Evolutionary conservation across 1,284 basidiomycete genomes (phyloP), one percentile per base, ranked within the genome.

Genomic region (Crucibulum parvulum): DNA sequence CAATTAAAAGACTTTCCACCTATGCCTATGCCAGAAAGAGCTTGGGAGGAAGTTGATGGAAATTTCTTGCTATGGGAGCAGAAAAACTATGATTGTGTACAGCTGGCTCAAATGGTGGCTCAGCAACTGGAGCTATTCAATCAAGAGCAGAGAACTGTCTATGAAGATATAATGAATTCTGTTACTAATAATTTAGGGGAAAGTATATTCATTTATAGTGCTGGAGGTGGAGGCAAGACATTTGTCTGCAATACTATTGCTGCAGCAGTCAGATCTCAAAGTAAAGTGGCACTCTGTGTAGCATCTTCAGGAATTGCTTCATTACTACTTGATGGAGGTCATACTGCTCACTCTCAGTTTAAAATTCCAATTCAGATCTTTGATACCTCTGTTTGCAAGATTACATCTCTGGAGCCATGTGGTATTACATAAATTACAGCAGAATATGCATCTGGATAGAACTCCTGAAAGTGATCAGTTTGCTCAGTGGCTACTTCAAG

Each of bases 301-400:
- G 78, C 81, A 16, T 81, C 80, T 3, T 81, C 78, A 37, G 81
- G 81, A 0, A 78, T 84, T 59, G 75, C 81, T 36, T 67, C 79
- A 77, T 2, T 80, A 7, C 65, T 83, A 0, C 59, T 82, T 0
- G 57, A 47, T 3, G 77, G 76, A 15, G 80, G 81, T 4, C 61
- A 71, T 2, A 84, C 80, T 53, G 72, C 79, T 7, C 79, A 82
- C 65, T 81, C 78, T 6, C 53, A 56, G 0, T 81, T 80, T 68
- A 74, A 76, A 51, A 80, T 82, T 46, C 80, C 81, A 6, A 70
- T 78, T 47, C 57, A 72, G 2, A 55, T 71, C 7, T 53, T 68
- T 62, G 64, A 69, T 7, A 39, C 64, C 1, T 75, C 71, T 7
- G 54, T 78, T 4, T 76, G 72, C 60, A 56, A n/a, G 47, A 31